Conservation (phyloP, 2,329 filamentous ascomycete species). For the Cercospora brassicicola region DNA sequence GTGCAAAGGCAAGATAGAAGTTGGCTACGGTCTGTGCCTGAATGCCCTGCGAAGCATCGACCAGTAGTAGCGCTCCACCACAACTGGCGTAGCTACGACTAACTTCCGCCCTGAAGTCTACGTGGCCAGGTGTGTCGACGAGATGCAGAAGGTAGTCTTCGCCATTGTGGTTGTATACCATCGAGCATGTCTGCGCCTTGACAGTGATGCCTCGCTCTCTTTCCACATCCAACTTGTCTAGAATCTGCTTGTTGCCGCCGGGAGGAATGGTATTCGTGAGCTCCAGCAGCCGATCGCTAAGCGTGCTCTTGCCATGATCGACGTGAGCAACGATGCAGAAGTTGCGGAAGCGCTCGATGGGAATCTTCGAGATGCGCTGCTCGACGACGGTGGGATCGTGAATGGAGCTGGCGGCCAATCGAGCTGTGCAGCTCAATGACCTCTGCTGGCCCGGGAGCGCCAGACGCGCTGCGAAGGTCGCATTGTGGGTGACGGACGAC, state of each 20-base stretch:
- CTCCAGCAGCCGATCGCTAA: constrained; percentile 89
- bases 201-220: constrained; percentile 95
- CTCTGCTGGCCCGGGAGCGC: constrained; percentile 11
- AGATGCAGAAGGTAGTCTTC: constrained; percentile 91
- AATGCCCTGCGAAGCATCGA: constrained; percentile 93
- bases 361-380: constrained; percentile 68
- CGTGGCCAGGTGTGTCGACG: constrained; percentile 95
- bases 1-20: constrained; percentile 94
- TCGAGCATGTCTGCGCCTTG: constrained; percentile 97
- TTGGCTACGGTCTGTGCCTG: constrained; percentile 98
- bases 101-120: constrained; percentile 96
- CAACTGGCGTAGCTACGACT: constrained; percentile 94
- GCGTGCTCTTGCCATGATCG: constrained; percentile 96
- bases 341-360: constrained; percentile 79
- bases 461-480: not conserved
- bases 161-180: constrained; percentile 87
- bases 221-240: constrained; percentile 97
- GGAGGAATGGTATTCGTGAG: constrained; percentile 88
- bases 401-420: constrained; percentile 34
- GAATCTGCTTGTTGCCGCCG: constrained; percentile 86
- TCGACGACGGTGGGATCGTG: constrained; percentile 56
- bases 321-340: constrained; percentile 99
- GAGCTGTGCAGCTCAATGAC: constrained; percentile 21
- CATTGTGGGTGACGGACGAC: constrained; percentile 11
- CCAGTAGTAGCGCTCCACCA: constrained; percentile 84